Percentiles rank a stretch among this genome's conserved stretches.
phyloP scores from a whole-genome alignment of 2,329 filamentous ascomycete genomes.

The Coniochaeta prunicola region DNA sequence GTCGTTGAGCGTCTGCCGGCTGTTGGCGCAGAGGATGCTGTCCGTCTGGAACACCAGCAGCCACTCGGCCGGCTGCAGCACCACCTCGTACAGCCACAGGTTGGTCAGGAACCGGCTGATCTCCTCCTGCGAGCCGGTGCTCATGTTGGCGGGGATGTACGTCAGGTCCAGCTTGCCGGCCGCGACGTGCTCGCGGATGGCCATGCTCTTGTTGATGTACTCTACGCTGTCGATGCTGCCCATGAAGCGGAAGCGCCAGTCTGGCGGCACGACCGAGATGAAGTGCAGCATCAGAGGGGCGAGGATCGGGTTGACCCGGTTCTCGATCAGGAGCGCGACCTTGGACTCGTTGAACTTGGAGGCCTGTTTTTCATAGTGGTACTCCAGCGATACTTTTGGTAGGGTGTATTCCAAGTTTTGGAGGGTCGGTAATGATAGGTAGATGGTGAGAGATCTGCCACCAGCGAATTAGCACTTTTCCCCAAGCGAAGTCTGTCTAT shows the following conservation, averaged over 20 bases:
- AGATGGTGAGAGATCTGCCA: slow-evolving; percentile 8
- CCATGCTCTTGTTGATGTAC: slow-evolving; percentile 34
- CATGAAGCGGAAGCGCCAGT: slow-evolving; percentile 52
- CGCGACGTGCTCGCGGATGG: slow-evolving; percentile 34
- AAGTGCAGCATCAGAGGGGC: slow-evolving; percentile 49
- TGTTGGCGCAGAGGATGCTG: slow-evolving; percentile 49
- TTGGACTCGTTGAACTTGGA: slow-evolving; percentile 39
- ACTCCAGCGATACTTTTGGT: slow-evolving; percentile 24
- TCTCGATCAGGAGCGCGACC: slow-evolving; percentile 49
- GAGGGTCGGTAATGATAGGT: slow-evolving; percentile 14
- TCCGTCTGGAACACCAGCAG: slow-evolving; percentile 49
- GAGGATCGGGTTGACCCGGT: slow-evolving; percentile 39
- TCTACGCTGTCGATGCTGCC: slow-evolving; percentile 38
- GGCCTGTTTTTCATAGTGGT: slow-evolving; percentile 19
- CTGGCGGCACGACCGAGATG: slow-evolving; percentile 46
- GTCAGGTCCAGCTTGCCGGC: slow-evolving; percentile 42
- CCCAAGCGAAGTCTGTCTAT: neutral
- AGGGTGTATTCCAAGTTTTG: slow-evolving; percentile 13
- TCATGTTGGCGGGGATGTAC: slow-evolving; percentile 44
- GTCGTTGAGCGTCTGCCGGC: slow-evolving; percentile 35
- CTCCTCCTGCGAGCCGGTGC: slow-evolving; percentile 41
- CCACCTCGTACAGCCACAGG: slow-evolving; percentile 42
- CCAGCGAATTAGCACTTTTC: neutral
- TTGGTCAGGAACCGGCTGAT: slow-evolving; percentile 46
- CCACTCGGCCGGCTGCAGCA: slow-evolving; percentile 43